Percentiles rank a stretch among this genome's conserved stretches.
Conservation (phyloP, 345 rosid genomes). For the Eucalyptus decipiens region DNA sequence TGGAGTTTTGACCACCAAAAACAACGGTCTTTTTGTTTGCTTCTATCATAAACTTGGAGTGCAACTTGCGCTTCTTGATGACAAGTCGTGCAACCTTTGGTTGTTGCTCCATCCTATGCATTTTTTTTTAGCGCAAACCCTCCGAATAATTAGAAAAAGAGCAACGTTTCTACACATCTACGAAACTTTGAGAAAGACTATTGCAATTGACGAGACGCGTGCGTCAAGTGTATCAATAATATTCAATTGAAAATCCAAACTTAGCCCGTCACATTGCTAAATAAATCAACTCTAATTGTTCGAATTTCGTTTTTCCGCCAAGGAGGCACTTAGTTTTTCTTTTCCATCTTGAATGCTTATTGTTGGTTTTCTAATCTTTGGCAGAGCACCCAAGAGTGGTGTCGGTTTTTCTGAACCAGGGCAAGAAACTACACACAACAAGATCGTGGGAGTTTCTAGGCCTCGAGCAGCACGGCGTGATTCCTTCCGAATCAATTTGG, state of each 20-base stretch:
- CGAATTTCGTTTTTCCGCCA: neutral
- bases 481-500: slow-evolving; percentile 47
- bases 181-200: neutral
- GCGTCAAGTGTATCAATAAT: neutral
- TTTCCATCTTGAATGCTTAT: neutral
- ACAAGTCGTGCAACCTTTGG: neutral
- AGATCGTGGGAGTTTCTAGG: slow-evolving; percentile 89
- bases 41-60: neutral
- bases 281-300: neutral
- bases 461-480: slow-evolving; percentile 32
- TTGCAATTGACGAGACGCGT: neutral
- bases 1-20: neutral
- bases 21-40: neutral
- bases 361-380: neutral
- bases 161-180: neutral
- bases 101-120: neutral
- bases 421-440: slow-evolving; percentile 68
- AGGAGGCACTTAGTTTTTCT: neutral
- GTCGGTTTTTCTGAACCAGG: slow-evolving; percentile 66
- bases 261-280: neutral
- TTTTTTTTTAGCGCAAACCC: neutral
- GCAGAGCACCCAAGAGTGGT: slow-evolving; percentile 70
- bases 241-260: neutral
- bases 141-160: neutral
- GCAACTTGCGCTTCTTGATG: neutral